Percentiles rank a stretch among this genome's conserved stretches.
phyloP scores from a whole-genome alignment of 352 stramenopile genomes.

The Globisporangium nodosum region DNA sequence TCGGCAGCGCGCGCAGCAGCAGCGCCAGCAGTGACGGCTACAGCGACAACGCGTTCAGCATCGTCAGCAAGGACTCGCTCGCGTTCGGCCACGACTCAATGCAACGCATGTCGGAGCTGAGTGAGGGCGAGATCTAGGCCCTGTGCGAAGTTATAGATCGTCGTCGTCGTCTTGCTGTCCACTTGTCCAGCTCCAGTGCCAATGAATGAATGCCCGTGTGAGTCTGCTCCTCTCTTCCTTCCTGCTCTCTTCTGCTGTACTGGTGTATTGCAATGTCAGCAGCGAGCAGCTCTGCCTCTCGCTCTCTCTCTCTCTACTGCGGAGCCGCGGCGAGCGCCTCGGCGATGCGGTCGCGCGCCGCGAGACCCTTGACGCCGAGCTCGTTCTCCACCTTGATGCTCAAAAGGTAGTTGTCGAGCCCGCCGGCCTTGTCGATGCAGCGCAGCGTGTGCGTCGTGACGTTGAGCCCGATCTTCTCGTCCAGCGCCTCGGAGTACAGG shows the following conservation, averaged over 20 bases:
- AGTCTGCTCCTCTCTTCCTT: not conserved
- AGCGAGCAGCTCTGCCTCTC: not conserved
- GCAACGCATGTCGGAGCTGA: conserved; percentile 29
- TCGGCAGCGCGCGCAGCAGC: conserved; percentile 9
- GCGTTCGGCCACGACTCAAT: conserved; percentile 14
- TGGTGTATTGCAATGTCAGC: not conserved
- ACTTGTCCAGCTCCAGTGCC: not conserved
- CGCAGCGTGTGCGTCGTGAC: conserved; percentile 90
- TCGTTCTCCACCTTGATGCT: conserved; percentile 82
- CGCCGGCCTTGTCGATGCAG: conserved; percentile 91
- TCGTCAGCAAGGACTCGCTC: conserved; percentile 13
- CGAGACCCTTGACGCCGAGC: conserved; percentile 62
- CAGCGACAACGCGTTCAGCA: conserved; percentile 18
- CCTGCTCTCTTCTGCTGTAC: too few species aligned
- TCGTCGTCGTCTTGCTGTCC: not conserved
- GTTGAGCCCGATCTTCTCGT: conserved; percentile 92
- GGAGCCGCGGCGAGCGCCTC: conserved; percentile 26
- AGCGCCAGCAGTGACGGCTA: conserved; percentile 13
- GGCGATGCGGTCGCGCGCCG: conserved; percentile 49
- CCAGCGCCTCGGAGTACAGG: conserved; percentile 87
- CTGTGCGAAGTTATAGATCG: not conserved
- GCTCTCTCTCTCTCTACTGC: conserved; percentile 7
- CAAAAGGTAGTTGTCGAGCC: conserved; percentile 94
- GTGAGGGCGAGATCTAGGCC: conserved; percentile 31
- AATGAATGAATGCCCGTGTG: not conserved